phyloP scores from a whole-genome alignment of 2,329 filamentous ascomycete species.

The Knufia fluminis region DNA sequence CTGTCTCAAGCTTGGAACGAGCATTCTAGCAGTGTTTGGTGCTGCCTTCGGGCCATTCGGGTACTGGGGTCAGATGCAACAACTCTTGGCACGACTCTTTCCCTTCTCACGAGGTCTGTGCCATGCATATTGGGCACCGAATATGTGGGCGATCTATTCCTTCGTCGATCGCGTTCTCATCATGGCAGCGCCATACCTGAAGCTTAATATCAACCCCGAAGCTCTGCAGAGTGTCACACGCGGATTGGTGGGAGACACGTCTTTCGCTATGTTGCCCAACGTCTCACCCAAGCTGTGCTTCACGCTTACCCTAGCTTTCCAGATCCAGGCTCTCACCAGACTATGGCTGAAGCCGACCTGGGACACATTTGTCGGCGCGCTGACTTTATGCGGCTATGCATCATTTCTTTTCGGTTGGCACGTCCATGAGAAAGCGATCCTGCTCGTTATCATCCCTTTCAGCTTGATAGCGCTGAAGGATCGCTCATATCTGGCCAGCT shows the following conservation, averaged over 20 bases:
- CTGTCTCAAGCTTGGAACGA: conserved; percentile 68
- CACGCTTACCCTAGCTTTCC: conserved; percentile 69
- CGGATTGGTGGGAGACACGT: conserved; percentile 83
- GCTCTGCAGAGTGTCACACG: conserved; percentile 84
- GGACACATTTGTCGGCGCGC: conserved; percentile 79
- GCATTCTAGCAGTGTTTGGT: conserved; percentile 62
- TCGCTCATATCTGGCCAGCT: conserved; percentile 80
- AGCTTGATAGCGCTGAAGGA: conserved; percentile 85
- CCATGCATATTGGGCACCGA: conserved; percentile 97
- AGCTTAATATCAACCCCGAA: conserved; percentile 60
- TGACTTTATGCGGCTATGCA: conserved; percentile 88
- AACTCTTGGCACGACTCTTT: conserved; percentile 76
- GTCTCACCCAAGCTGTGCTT: conserved; percentile 76
- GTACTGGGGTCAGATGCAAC: conserved; percentile 69
- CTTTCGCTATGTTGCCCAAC: conserved; percentile 87
- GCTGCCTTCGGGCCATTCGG: conserved; percentile 86
- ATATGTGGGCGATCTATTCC: conserved; percentile 94
- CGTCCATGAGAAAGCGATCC: conserved; percentile 93
- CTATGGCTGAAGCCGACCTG: conserved; percentile 73
- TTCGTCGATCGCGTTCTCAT: conserved; percentile 80
- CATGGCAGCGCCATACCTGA: conserved; percentile 70
- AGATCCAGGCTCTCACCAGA: conserved; percentile 68
- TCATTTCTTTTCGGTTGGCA: conserved; percentile 98
- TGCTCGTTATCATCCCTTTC: conserved; percentile 91
- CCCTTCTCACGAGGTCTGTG: conserved; percentile 90